phyloP scores from a whole-genome alignment of 306 rosid species.

The Hippophae tibetana region DNA sequence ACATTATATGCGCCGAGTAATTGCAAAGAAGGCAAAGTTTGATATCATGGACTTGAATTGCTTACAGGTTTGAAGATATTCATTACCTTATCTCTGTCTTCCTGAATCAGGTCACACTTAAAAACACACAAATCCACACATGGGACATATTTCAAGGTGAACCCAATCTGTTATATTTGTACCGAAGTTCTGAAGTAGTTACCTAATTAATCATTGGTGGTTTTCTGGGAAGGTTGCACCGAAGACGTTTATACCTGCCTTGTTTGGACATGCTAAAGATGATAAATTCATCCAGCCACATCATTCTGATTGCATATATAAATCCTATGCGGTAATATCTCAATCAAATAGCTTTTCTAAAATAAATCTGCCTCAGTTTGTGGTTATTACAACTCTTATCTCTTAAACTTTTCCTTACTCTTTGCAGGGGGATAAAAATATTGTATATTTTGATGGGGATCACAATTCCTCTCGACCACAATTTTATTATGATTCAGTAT shows the following conservation, averaged over 20 bases:
- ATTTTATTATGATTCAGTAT: slow-evolving; percentile 73
- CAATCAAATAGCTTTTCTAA: slow-evolving; percentile 8
- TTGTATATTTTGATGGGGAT: slow-evolving; percentile 79
- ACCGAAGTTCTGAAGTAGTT: no score
- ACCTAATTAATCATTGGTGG: background rate
- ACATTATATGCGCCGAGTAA: slow-evolving; percentile 90
- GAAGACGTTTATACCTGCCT: slow-evolving; percentile 80
- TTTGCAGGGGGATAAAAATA: slow-evolving; percentile 79
- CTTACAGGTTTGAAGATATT: slow-evolving; percentile 43
- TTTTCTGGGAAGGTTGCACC: slow-evolving; percentile 53
- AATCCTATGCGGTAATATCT: slow-evolving; percentile 56
- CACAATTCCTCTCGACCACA: slow-evolving; percentile 97
- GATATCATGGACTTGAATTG: slow-evolving; percentile 88
- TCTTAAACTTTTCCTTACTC: slow-evolving; percentile 11
- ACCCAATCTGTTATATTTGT: background rate
- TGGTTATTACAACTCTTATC: slow-evolving; percentile 11
- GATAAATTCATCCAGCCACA: slow-evolving; percentile 75
- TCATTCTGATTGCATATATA: slow-evolving; percentile 66
- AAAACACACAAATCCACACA: no score
- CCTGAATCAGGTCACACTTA: slow-evolving; percentile 35
- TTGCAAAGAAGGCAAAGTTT: slow-evolving; percentile 90
- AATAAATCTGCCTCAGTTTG: slow-evolving; percentile 7
- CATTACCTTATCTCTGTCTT: slow-evolving; percentile 8
- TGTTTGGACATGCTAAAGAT: slow-evolving; percentile 81
- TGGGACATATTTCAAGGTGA: no score